phyloP scores from a whole-genome alignment of 805 yeast genomes.

The Saccharomyces paradoxus region DNA sequence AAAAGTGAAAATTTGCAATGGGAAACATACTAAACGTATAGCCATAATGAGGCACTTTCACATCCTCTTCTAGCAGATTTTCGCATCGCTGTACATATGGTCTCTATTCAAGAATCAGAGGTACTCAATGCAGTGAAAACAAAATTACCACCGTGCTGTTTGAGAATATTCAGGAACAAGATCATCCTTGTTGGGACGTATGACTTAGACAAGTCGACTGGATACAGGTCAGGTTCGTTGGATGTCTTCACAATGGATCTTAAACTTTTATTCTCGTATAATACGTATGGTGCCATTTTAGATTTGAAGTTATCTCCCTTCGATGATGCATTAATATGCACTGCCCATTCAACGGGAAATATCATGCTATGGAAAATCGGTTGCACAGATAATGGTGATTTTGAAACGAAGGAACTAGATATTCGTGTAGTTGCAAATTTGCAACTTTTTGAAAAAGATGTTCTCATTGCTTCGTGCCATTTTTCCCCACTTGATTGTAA shows the following conservation, averaged over 20 bases:
- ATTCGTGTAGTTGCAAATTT: slow-evolving; percentile 24
- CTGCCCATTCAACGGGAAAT: slow-evolving; percentile 79
- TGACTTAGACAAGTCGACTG: slow-evolving; percentile 51
- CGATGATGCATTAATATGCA: slow-evolving; percentile 40
- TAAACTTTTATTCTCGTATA: slow-evolving; percentile 18
- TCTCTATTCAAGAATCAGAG: slow-evolving; percentile 14
- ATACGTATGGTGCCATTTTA: slow-evolving; percentile 56
- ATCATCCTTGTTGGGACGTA: slow-evolving; percentile 71
- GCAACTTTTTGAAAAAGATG: slow-evolving; percentile 41
- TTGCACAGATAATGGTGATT: slow-evolving; percentile 3
- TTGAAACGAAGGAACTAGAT: slow-evolving; percentile 11
- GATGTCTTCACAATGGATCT: slow-evolving; percentile 34
- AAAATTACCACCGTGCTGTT: slow-evolving; percentile 74
- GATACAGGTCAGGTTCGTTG: slow-evolving; percentile 55
- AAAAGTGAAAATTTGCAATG: neutral
- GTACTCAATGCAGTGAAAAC: slow-evolving; percentile 32
- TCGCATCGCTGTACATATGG: neutral
- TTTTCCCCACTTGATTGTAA: slow-evolving; percentile 40
- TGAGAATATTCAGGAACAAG: slow-evolving; percentile 45
- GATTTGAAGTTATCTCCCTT: slow-evolving; percentile 65
- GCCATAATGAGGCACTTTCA: neutral
- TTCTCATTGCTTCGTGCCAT: slow-evolving; percentile 56
- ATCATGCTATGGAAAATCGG: slow-evolving; percentile 52
- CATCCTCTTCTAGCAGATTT: neutral
- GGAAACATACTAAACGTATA: neutral